Conservation (phyloP, 2,329 filamentous ascomycete species). For the Alternaria hordeiaustralica region DNA sequence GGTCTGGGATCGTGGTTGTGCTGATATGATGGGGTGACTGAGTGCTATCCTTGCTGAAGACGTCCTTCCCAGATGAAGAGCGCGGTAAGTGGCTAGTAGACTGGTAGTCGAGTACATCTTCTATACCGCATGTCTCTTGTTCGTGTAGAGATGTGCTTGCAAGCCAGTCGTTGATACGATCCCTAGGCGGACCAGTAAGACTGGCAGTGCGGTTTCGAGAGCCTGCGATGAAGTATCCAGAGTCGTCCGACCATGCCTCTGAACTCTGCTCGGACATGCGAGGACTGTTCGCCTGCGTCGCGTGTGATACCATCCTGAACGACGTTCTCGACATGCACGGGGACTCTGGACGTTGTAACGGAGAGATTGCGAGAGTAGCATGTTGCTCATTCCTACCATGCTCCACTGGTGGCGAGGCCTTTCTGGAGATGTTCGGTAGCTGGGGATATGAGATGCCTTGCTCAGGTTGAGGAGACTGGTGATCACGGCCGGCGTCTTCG, state of each 20-base stretch:
- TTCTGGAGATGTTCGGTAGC: conserved; percentile 33
- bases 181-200: conserved; percentile 2
- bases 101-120: background rate
- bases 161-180: conserved; percentile 29
- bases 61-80: background rate
- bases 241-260: conserved; percentile 39
- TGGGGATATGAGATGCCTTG: conserved; percentile 24
- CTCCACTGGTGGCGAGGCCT: conserved; percentile 6
- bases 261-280: conserved; percentile 16
- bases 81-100: background rate
- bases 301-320: background rate
- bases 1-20: background rate
- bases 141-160: conserved; percentile 3
- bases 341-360: background rate
- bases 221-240: conserved; percentile 25
- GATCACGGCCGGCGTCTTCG: conserved; percentile 19
- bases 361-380: background rate
- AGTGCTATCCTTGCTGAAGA: background rate
- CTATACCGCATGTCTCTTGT: background rate
- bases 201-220: background rate
- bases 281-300: background rate
- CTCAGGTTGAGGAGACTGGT: background rate
- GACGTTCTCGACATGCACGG: conserved; percentile 4
- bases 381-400: background rate
- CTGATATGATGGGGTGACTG: background rate